These are phyloP conservation scores for sorghum (Sorghum bicolor) DNA, from an alignment of 176 grass and related monocot species.

Conservation along the genomic window Sorghum_bicolor_NCBIv3 NC_012873.2:63832001-63832500, in stretches of 20 bases:
- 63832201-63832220: neutral
- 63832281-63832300: neutral
- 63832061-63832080: constrained; percentile 30
- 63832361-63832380: neutral
- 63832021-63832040: neutral
- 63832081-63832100: neutral
- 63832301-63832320: neutral
- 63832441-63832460: neutral
- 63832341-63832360: constrained; percentile 34
- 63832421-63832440: neutral
- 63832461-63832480: neutral
- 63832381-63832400: neutral
- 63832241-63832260: constrained; percentile 17
- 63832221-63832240: neutral
- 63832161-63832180: constrained; percentile 17
- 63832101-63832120: neutral
- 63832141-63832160: neutral
- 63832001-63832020: neutral
- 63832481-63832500: neutral
- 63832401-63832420: neutral
- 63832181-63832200: constrained; percentile 31
- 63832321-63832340: neutral
- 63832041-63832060: neutral
- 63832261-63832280: constrained; percentile 23
- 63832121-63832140: constrained; percentile 32